Evolutionary conservation across 371 early-diverging fungal species (phyloP).

Genomic region (Batrachochytrium dendrobatidis): DNA sequence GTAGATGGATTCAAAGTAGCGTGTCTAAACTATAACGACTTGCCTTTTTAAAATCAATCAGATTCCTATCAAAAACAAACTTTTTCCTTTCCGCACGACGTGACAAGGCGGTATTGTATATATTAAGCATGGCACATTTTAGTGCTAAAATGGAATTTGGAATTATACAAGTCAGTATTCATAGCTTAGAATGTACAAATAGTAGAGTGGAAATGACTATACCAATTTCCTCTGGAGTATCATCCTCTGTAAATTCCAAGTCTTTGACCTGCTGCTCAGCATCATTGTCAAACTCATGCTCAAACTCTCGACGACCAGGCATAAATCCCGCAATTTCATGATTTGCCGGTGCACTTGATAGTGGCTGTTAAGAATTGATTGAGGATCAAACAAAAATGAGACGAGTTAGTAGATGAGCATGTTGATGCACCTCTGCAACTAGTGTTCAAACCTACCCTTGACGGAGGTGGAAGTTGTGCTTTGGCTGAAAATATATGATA

Average conservation of each 20-base stretch:
- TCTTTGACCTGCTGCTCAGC: constrained; percentile 92
- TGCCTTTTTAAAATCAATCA: constrained; percentile 75
- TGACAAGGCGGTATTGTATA: constrained; percentile 84
- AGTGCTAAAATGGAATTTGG: constrained; percentile 47
- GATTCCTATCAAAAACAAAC: constrained; percentile 77
- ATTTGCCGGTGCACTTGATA: constrained; percentile 81
- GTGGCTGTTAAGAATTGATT: constrained; percentile 40
- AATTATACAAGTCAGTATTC: constrained; percentile 1
- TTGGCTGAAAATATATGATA: not conserved
- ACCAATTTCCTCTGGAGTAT: constrained; percentile 74
- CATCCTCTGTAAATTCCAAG: constrained; percentile 82
- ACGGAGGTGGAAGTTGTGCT: not conserved
- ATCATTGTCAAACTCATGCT: constrained; percentile 93
- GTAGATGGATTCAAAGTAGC: not conserved
- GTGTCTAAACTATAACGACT: not conserved
- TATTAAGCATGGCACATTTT: constrained; percentile 84
- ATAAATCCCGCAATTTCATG: constrained; percentile 96
- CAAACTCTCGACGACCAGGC: constrained; percentile 97
- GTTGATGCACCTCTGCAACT: too few relatives aligned
- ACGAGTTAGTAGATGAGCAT: too few relatives aligned
- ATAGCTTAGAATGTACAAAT: not conserved
- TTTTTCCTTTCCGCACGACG: constrained; percentile 77
- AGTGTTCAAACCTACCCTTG: constrained; percentile 1
- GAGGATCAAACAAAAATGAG: not conserved
- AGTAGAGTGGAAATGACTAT: constrained; percentile 10